Conservation (phyloP, 768 basidiomycete species). For the Auricularia heimuer region DNA sequence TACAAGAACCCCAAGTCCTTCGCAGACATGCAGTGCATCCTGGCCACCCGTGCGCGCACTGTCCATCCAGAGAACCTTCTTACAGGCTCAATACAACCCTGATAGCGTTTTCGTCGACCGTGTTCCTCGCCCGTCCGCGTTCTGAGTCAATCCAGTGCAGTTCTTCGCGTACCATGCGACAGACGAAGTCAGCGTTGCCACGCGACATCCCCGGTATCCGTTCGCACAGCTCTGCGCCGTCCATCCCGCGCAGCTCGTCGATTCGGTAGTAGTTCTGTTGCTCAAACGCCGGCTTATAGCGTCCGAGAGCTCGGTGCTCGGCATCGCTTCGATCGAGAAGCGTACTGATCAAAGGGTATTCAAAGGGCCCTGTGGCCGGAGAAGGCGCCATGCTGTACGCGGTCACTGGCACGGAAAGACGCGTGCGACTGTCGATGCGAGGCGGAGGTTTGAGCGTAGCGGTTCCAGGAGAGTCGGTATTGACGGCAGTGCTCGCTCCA, state of each 20-base stretch:
- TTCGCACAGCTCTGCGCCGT: neutral
- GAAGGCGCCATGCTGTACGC: neutral
- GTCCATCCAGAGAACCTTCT: too few relatives aligned
- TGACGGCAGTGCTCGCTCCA: neutral
- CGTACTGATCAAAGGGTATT: neutral
- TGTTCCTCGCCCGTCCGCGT: neutral
- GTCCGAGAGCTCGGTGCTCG: neutral
- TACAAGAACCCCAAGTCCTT: too few relatives aligned
- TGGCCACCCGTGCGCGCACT: too few relatives aligned
- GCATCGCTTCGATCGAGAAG: neutral
- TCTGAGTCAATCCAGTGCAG: neutral
- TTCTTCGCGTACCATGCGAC: neutral
- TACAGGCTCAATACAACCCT: neutral
- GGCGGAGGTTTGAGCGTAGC: neutral
- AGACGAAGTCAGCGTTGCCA: neutral
- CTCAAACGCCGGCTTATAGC: neutral
- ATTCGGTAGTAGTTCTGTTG: neutral
- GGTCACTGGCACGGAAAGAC: neutral
- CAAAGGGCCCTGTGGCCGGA: neutral
- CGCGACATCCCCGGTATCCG: neutral
- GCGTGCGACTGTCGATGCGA: neutral
- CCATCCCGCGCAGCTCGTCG: neutral
- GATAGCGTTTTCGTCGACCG: neutral
- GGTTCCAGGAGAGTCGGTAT: neutral
- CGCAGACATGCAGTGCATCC: too few relatives aligned